Evolutionary conservation across 2,329 filamentous ascomycete species (phyloP).

Genomic region (Pseudogymnoascus sp.): DNA sequence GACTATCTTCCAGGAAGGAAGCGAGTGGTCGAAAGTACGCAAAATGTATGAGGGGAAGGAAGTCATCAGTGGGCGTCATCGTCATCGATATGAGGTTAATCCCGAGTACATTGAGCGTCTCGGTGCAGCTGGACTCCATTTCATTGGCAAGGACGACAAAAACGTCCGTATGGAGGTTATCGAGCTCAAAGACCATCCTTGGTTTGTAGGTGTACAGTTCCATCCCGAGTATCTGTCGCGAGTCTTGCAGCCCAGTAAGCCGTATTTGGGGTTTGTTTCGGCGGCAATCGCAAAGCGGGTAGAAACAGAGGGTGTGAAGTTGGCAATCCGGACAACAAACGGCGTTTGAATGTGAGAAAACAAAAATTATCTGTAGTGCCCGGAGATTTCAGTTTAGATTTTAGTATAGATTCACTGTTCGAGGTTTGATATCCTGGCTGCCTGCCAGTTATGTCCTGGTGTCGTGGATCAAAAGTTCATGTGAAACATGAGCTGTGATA

Average conservation of each 20-base stretch:
- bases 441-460: neutral
- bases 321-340: neutral
- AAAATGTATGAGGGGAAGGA: constrained; percentile 60
- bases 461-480: neutral
- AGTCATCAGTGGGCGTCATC: constrained; percentile 68
- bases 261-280: constrained; percentile 80
- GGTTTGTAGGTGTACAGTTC: constrained; percentile 80
- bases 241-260: constrained; percentile 66
- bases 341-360: neutral
- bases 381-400: neutral
- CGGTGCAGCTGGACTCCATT: constrained; percentile 62
- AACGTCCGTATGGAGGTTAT: constrained; percentile 77
- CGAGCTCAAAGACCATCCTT: constrained; percentile 77
- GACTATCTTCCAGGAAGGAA: constrained; percentile 67
- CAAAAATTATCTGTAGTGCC: neutral
- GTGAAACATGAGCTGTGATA: neutral
- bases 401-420: neutral
- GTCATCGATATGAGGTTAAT: constrained; percentile 88
- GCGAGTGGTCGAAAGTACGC: constrained; percentile 72
- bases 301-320: neutral
- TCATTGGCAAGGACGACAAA: constrained; percentile 73
- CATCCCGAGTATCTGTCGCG: constrained; percentile 80
- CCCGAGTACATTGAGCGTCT: constrained; percentile 66
- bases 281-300: constrained; percentile 41
- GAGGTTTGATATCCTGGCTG: neutral